Base-by-base conservation (phyloP, 73 alveolate species). In the Uronychia setigera region DNA sequence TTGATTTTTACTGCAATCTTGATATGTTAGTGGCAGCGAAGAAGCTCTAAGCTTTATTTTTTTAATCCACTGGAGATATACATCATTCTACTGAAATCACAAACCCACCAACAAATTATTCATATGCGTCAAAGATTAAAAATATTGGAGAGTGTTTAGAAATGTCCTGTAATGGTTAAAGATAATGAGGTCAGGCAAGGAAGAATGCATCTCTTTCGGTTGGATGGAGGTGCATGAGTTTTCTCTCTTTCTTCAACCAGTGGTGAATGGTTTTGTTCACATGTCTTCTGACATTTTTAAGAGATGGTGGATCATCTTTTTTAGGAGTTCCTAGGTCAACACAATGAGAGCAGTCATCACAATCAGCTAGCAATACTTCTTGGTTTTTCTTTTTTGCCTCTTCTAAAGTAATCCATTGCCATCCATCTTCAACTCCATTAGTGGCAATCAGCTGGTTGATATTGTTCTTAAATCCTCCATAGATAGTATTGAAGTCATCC, bases 321-420 rank as follows among this genome's bases (percentile, higher is more conserved):
- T 74, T 58, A 27, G 98, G 95, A 1, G 94, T 93, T 27, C 87
- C 82, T 28, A 93, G 84, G 30, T 93, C 98, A n/a, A 91, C 93
- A 78, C 98, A 93, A 82, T 93, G 98, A 34, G 92, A 94, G 75
- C 96, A 87, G 75, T 87, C 76, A 60, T 93, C 92, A 81, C 98
- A 93, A 27, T 87, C 91, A 35, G 92, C 91, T 19, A 60, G 75
- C 33, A 91, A 60, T 58, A 76, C 79, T 1, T 28, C 28, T 33
- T 84, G 77, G 29, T 33, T 35, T 34, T 76, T 59, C n/a, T 46
- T 46, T 46, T 29, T 26, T 27, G 14, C 28, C 28, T 26, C 46
- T 5, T 26, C 9, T 58, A 26, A 5, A 28, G 94, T 84, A 9
- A 95, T 92, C 87, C 91, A 82, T 59, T 89, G 85, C 98, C 98